Conservation (phyloP, 768 basidiomycete genomes). For the Kwoniella shandongensis region DNA sequence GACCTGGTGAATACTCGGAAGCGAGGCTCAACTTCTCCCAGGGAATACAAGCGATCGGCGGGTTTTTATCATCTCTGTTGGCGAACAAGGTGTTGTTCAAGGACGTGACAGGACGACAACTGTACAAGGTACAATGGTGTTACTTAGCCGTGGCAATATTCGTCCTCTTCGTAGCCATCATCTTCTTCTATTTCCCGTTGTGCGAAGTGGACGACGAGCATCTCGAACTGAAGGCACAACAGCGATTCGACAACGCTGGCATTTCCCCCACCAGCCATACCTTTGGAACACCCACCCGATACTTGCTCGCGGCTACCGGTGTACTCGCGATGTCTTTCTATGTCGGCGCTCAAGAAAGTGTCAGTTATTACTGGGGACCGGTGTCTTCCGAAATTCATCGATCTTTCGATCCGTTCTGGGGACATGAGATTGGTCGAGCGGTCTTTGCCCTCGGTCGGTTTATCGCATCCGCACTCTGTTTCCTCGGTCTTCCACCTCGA, state of each 20-base stretch:
- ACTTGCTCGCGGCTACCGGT: slow-evolving; percentile 22
- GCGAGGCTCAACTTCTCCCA: slow-evolving; percentile 50
- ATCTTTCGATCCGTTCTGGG: slow-evolving; percentile 25
- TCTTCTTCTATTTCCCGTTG: slow-evolving; percentile 49
- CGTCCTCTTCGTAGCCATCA: slow-evolving; percentile 43
- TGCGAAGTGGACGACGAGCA: slow-evolving; percentile 46
- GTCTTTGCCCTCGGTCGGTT: slow-evolving; percentile 44
- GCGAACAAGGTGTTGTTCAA: slow-evolving; percentile 40
- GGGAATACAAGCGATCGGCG: slow-evolving; percentile 47
- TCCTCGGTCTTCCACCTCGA: slow-evolving; percentile 42
- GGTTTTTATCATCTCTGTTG: slow-evolving; percentile 37
- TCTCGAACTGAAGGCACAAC: slow-evolving; percentile 31
- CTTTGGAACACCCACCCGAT: slow-evolving; percentile 21
- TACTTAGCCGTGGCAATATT: slow-evolving; percentile 50
- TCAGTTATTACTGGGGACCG: slow-evolving; percentile 34
- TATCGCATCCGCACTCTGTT: slow-evolving; percentile 36
- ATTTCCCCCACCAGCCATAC: slow-evolving; percentile 23
- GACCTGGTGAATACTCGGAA: slow-evolving; percentile 44
- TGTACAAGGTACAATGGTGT: slow-evolving; percentile 50
- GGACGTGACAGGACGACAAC: slow-evolving; percentile 19
- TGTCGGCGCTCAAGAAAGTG: slow-evolving; percentile 44
- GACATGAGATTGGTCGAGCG: slow-evolving; percentile 29
- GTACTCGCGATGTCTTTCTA: slow-evolving; percentile 40
- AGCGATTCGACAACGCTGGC: slow-evolving; percentile 31
- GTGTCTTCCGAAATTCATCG: slow-evolving; percentile 22